Percentiles rank a stretch among this genome's conserved stretches.
phyloP scores from a whole-genome alignment of 192 early-diverging fungal species.

The Funneliformis geosporum region DNA sequence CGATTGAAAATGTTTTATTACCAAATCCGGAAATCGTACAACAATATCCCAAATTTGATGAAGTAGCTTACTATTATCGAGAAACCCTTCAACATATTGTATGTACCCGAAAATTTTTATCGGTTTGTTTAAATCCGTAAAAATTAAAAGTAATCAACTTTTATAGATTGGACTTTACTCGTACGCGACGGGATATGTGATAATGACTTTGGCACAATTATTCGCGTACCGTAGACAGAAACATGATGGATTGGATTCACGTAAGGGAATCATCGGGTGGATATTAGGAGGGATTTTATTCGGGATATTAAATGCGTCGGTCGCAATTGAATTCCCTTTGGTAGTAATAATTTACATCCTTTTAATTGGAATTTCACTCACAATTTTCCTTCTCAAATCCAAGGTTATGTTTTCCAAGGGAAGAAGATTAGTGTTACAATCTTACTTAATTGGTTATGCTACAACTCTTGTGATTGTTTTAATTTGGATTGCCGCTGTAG shows the following conservation, averaged over 20 bases:
- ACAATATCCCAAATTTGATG: conserved; percentile 37
- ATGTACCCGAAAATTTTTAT: background rate
- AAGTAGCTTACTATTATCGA: background rate
- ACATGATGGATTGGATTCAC: conserved; percentile 22
- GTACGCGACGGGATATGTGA: background rate
- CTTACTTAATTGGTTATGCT: conserved; percentile 40
- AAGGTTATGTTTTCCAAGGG: conserved; percentile 42
- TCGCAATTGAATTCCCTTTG: conserved; percentile 46
- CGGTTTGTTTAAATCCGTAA: background rate
- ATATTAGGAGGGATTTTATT: conserved; percentile 37
- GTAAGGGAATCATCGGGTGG: conserved; percentile 11
- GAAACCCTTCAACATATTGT: background rate
- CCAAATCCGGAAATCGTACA: conserved; percentile 39
- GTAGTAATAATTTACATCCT: conserved; percentile 43
- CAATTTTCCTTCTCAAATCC: conserved; percentile 6
- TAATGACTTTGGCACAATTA: conserved; percentile 6
- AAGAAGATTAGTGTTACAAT: conserved; percentile 46
- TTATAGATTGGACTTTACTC: background rate
- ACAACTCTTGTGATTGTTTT: conserved; percentile 41
- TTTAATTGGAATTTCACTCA: conserved; percentile 33
- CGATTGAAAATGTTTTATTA: conserved; percentile 39
- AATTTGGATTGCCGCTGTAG: conserved; percentile 39
- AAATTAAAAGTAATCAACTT: background rate
- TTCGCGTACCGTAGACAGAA: conserved; percentile 21
- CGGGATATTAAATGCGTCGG: conserved; percentile 37